Percentiles rank a stretch among this genome's conserved stretches.
Evolutionary conservation across 2,329 filamentous ascomycete species (phyloP).

Genomic region (Arthroderma sp.): DNA sequence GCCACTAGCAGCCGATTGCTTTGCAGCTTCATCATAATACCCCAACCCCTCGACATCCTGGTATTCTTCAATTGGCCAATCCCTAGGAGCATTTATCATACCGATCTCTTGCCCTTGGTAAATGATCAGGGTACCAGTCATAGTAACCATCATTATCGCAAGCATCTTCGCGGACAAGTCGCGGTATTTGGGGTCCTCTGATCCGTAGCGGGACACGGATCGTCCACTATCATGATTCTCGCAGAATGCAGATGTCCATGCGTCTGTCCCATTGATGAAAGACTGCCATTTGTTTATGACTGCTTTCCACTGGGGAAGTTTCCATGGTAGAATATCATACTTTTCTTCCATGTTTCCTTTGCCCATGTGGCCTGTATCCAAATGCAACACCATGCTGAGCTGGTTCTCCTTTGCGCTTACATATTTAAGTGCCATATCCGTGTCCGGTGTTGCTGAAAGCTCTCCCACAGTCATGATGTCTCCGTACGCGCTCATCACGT

Average conservation of each 20-base stretch:
- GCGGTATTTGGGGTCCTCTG: slow-evolving; percentile 34
- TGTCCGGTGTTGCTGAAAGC: slow-evolving; percentile 49
- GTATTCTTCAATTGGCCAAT: slow-evolving; percentile 37
- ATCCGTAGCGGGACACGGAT: slow-evolving; percentile 40
- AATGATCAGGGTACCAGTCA: slow-evolving; percentile 44
- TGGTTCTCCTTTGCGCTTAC: slow-evolving; percentile 46
- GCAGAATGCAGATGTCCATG: slow-evolving; percentile 47
- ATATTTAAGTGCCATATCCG: slow-evolving; percentile 44
- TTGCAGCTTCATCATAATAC: slow-evolving; percentile 31
- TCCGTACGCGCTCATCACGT: slow-evolving; percentile 44
- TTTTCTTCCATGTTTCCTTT: slow-evolving; percentile 33
- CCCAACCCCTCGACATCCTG: slow-evolving; percentile 33
- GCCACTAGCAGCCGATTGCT: slow-evolving; percentile 15
- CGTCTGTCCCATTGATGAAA: slow-evolving; percentile 36
- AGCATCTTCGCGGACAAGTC: slow-evolving; percentile 40
- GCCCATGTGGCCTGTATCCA: slow-evolving; percentile 41
- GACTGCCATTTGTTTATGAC: slow-evolving; percentile 39
- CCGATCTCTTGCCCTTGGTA: slow-evolving; percentile 51
- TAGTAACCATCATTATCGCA: slow-evolving; percentile 34
- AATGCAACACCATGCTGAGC: slow-evolving; percentile 54
- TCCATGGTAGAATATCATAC: slow-evolving; percentile 32
- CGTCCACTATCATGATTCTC: slow-evolving; percentile 53
- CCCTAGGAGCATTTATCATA: slow-evolving; percentile 41
- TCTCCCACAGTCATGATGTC: slow-evolving; percentile 60
- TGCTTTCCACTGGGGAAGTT: slow-evolving; percentile 36